Evolutionary conservation across 768 basidiomycete genomes (phyloP), one percentile per base, ranked within the genome.

Genomic region (Coprinopsis sp.): DNA sequence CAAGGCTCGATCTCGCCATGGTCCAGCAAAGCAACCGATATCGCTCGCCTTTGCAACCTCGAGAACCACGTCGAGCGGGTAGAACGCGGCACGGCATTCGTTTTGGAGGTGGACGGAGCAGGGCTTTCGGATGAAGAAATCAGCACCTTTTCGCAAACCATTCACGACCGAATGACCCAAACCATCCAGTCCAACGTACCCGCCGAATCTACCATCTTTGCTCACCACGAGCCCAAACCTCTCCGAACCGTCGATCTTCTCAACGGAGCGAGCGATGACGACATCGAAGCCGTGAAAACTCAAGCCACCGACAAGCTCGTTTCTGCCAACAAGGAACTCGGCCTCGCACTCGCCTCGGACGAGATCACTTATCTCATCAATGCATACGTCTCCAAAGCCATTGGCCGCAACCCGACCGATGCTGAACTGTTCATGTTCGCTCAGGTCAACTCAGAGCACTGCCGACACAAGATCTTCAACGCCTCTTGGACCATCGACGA

Each of bases 351-450:
- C 6, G 87, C 92, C 0, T 56, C 77, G 0, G 87, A 92, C 46
- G 96, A 99, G 63, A 89, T 98, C 51, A 79, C 85, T 56, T 99
- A 97, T 65, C 82, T 98, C 52, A 77, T 96, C 53, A 75, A 87
- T 44, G 92, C 89, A 10, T 99, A 92, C 65, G 74, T 89, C 22
- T 73, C 84, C n/a, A 36, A 29, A 13, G 75, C 87, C 1, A 80
- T 87, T 64, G 73, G 74, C 38, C 82, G 94, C 28, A 85, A 91
- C 60, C 96, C 95, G 6, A 96, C 90, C 30, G 96, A 98, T 61
- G 94, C 95, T 3, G 96, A 99, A 63, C 74, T 99, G 6, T 99
- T 99, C 78, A 99, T 98, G 96, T 99, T 98, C 65, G 95, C 96
- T 3, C 96, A 99, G 61, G 95, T 99, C 63, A 99, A 99, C 69